phyloP scores from a whole-genome alignment of 1,284 basidiomycete species.

The Somion occarium region DNA sequence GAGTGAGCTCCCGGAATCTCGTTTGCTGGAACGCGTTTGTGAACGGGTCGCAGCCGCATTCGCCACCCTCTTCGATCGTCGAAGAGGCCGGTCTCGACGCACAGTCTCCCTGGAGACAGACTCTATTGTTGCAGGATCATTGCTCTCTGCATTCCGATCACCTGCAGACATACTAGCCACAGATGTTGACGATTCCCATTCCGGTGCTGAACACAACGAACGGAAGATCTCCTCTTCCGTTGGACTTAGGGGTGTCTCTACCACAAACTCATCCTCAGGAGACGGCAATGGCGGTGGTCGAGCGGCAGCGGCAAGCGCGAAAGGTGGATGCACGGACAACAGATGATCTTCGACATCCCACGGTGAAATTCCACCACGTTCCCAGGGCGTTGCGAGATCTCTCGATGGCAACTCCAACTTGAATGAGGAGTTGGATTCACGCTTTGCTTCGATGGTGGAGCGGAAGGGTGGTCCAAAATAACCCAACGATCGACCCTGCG shows the following conservation, averaged over 20 bases:
- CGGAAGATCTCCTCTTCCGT: constrained; percentile 68
- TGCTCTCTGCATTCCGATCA: neutral
- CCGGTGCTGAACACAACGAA: constrained; percentile 51
- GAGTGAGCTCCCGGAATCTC: constrained; percentile 28
- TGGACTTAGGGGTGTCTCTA: constrained; percentile 55
- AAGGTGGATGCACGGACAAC: constrained; percentile 24
- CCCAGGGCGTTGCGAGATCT: constrained; percentile 23
- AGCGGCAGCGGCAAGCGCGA: constrained; percentile 24
- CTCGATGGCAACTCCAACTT: constrained; percentile 22
- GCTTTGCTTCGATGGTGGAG: constrained; percentile 41
- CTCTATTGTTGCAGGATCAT: neutral
- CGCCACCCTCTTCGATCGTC: constrained; percentile 66
- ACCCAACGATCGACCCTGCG: constrained; percentile 38
- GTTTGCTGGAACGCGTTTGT: constrained; percentile 32
- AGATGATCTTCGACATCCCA: constrained; percentile 26
- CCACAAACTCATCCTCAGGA: constrained; percentile 16
- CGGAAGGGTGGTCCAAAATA: constrained; percentile 55
- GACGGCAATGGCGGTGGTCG: constrained; percentile 14
- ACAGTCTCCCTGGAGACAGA: neutral
- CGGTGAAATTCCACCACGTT: constrained; percentile 18
- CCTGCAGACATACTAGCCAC: neutral
- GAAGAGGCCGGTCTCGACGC: constrained; percentile 32
- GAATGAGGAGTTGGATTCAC: constrained; percentile 20
- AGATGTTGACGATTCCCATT: constrained; percentile 40
- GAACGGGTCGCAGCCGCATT: constrained; percentile 44